These are phyloP conservation scores for Annona cherimola DNA, from an alignment of 164 flowering plant genomes.

Conservation along the genomic window DNA sequence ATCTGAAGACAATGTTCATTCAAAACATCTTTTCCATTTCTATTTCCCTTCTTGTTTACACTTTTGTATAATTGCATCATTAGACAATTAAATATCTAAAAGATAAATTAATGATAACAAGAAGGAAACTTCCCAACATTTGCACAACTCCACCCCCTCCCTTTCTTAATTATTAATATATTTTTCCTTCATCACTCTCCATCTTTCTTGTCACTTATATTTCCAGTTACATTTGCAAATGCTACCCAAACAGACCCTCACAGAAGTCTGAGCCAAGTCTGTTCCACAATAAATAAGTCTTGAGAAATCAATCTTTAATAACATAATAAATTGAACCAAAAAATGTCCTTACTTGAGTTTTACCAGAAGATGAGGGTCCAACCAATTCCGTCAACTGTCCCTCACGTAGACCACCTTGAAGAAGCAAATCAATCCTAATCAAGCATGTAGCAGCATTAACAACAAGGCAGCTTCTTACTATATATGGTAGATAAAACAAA, in stretches of 20 bases:
- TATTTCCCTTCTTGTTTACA: no score
- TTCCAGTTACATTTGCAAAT: not conserved
- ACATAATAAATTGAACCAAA: not conserved
- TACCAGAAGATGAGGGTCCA: slow-evolving; percentile 86
- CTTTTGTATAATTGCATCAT: no score
- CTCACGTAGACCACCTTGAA: slow-evolving; percentile 14
- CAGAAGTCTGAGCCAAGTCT: not conserved
- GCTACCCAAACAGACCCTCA: not conserved
- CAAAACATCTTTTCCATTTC: no score
- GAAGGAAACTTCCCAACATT: no score
- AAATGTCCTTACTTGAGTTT: slow-evolving; percentile 64
- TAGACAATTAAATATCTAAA: no score
- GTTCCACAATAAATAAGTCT: not conserved
- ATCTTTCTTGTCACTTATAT: no score
- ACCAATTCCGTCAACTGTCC: slow-evolving; percentile 75
- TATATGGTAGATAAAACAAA: not conserved
- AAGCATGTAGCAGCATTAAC: not conserved
- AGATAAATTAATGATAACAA: no score
- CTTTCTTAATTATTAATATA: no score
- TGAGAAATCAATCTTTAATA: not conserved
- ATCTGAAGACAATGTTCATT: no score
- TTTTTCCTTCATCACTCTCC: no score
- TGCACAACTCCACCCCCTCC: no score
- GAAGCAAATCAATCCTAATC: slow-evolving; percentile 48
- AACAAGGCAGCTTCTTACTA: not conserved